These are phyloP conservation scores for Debaryomycetaceae sp. DNA, from an alignment of 1,139 yeast genomes.

Conservation along the genomic window DNA sequence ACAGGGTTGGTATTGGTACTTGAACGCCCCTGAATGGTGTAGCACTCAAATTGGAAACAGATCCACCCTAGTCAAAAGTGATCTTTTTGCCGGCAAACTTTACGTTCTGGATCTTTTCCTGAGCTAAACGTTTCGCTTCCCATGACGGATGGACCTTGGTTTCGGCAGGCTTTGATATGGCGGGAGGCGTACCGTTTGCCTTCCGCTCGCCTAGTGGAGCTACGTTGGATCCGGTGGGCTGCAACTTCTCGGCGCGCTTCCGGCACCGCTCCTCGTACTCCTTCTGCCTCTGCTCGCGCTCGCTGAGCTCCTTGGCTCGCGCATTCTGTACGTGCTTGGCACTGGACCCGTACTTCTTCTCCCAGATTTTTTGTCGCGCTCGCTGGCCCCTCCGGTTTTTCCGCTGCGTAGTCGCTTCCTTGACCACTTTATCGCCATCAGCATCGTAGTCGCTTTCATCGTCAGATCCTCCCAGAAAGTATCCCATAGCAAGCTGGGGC, in stretches of 20 bases:
- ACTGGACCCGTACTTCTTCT: conserved; percentile 65
- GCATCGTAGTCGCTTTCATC: conserved; percentile 39
- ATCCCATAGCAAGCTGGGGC: conserved; percentile 70
- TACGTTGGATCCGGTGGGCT: conserved; percentile 13
- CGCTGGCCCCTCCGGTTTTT: conserved; percentile 95
- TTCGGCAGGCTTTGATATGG: conserved; percentile 5
- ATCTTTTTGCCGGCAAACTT: conserved; percentile 81
- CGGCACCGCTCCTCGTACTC: conserved; percentile 69
- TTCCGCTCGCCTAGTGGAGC: conserved; percentile 31
- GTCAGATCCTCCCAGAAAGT: conserved; percentile 68
- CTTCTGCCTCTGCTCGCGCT: conserved; percentile 45
- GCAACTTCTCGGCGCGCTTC: conserved; percentile 49
- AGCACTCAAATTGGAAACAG: conserved; percentile 1
- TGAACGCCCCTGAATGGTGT: too few species aligned
- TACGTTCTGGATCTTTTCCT: conserved; percentile 52
- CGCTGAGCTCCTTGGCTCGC: conserved; percentile 38
- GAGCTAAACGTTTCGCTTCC: conserved; percentile 74
- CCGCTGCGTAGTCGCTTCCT: conserved; percentile 40
- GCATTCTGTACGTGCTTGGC: conserved; percentile 81
- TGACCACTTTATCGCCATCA: conserved; percentile 52
- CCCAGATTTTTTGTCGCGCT: conserved; percentile 96
- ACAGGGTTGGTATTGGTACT: conserved; percentile 1
- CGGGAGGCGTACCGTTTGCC: conserved; percentile 1
- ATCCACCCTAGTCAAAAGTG: conserved; percentile 54
- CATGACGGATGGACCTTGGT: conserved; percentile 77